These are phyloP conservation scores for Aureobasidium subglaciale DNA, from an alignment of 2,329 filamentous ascomycete species.

Conservation along the genomic window DNA sequence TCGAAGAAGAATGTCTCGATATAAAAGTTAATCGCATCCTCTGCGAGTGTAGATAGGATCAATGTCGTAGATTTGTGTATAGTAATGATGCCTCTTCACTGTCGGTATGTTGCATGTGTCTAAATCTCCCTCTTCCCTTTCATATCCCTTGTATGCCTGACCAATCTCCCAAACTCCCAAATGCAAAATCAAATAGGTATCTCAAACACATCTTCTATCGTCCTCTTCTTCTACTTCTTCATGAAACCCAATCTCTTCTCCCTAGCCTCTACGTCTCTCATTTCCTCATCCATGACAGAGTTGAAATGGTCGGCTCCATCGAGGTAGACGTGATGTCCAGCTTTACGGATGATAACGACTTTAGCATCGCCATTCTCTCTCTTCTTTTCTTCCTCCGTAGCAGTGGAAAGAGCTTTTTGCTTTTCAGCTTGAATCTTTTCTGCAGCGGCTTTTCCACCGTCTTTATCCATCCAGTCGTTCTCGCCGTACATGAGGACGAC, in stretches of 20 bases:
- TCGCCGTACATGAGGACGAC: constrained; percentile 95
- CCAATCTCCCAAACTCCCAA: no score
- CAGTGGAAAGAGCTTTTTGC: constrained; percentile 52
- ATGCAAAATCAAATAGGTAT: constrained; percentile 6
- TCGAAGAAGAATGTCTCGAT: no score
- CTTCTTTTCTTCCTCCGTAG: constrained; percentile 59
- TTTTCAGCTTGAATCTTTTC: constrained; percentile 69
- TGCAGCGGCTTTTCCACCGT: constrained; percentile 71
- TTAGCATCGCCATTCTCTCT: constrained; percentile 73
- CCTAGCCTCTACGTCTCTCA: constrained; percentile 52
- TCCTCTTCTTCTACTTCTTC: not conserved
- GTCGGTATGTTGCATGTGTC: no score
- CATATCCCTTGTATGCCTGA: no score
- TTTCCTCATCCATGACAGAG: constrained; percentile 55
- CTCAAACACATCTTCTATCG: not conserved
- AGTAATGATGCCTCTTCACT: no score
- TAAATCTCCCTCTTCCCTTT: no score
- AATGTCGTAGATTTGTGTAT: no score
- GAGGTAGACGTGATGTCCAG: constrained; percentile 66
- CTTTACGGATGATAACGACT: constrained; percentile 68
- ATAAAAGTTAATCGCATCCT: no score
- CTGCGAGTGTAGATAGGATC: no score
- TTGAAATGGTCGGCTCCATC: constrained; percentile 68
- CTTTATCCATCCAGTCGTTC: constrained; percentile 97
- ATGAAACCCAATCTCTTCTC: constrained; percentile 25